These are phyloP conservation scores for Lactarius akahatsu DNA, from an alignment of 768 basidiomycete genomes.

Conservation along the genomic window DNA sequence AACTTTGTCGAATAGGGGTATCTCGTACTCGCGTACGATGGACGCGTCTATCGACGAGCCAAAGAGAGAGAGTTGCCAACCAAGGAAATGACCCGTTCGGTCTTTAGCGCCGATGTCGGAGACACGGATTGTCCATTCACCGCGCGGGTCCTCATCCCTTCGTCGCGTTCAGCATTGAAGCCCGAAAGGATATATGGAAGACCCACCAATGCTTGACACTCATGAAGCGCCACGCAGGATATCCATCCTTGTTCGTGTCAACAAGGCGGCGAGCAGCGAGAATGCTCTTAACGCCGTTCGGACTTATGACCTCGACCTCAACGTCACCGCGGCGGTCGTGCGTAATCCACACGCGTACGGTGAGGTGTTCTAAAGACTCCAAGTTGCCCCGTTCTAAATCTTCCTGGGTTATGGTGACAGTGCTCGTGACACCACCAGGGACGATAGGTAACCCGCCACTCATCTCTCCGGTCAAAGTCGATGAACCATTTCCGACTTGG, in stretches of 20 bases:
- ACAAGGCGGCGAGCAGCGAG: constrained; percentile 67
- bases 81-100: constrained; percentile 67
- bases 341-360: constrained; percentile 89
- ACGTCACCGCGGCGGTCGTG: constrained; percentile 87
- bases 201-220: constrained; percentile 93
- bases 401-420: constrained; percentile 62
- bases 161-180: constrained; percentile 26
- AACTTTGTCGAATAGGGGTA: constrained; percentile 52
- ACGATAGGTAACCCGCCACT: constrained; percentile 67
- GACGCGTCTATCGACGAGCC: constrained; percentile 78
- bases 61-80: constrained; percentile 93
- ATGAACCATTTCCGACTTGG: constrained; percentile 60
- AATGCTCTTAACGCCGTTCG: constrained; percentile 81
- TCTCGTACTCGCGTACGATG: constrained; percentile 59
- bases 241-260: constrained; percentile 69
- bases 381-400: constrained; percentile 74
- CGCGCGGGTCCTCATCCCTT: constrained; percentile 92
- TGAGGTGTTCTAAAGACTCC: constrained; percentile 89
- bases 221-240: constrained; percentile 98
- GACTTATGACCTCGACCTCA: constrained; percentile 85
- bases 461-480: constrained; percentile 52
- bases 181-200: constrained; percentile 10
- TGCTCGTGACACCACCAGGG: constrained; percentile 61
- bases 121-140: constrained; percentile 87
- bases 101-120: constrained; percentile 68